These are phyloP conservation scores for Cordyceps cateniannulata DNA, from an alignment of 2,329 filamentous ascomycete species.

Conservation along the genomic window DNA sequence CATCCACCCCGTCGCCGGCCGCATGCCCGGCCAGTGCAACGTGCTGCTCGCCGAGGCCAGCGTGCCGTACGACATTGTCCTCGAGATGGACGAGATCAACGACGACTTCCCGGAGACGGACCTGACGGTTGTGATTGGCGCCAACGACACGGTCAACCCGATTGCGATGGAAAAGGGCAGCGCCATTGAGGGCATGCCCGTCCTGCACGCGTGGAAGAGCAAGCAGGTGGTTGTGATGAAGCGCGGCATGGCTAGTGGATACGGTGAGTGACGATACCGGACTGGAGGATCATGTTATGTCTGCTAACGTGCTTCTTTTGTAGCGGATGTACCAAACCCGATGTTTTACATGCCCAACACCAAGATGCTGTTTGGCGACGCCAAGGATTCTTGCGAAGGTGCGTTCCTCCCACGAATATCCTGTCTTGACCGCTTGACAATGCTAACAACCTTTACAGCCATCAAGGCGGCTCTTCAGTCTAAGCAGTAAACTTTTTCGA, in stretches of 20 bases:
- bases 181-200: conserved; percentile 86
- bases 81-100: conserved; percentile 96
- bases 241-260: conserved; percentile 79
- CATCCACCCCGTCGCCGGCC: conserved; percentile 82
- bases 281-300: neutral
- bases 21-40: conserved; percentile 93
- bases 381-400: conserved; percentile 77
- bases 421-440: neutral
- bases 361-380: conserved; percentile 89
- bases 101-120: conserved; percentile 85
- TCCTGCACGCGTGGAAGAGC: conserved; percentile 88
- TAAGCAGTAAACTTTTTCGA: conserved; percentile 10
- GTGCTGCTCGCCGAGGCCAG: conserved; percentile 81
- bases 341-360: conserved; percentile 91
- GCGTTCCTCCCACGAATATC: conserved; percentile 22
- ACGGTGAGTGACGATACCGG: conserved; percentile 53
- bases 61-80: conserved; percentile 85
- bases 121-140: conserved; percentile 80
- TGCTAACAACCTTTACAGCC: conserved; percentile 26
- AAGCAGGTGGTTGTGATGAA: conserved; percentile 95
- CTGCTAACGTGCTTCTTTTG: conserved; percentile 15
- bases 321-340: conserved; percentile 83
- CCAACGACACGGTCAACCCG: conserved; percentile 89
- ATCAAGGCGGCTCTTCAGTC: conserved; percentile 35
- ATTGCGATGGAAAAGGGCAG: conserved; percentile 79